phyloP scores from a whole-genome alignment of 225 moss, liverwort and hornwort species.

The Antitrichia curtipendula region DNA sequence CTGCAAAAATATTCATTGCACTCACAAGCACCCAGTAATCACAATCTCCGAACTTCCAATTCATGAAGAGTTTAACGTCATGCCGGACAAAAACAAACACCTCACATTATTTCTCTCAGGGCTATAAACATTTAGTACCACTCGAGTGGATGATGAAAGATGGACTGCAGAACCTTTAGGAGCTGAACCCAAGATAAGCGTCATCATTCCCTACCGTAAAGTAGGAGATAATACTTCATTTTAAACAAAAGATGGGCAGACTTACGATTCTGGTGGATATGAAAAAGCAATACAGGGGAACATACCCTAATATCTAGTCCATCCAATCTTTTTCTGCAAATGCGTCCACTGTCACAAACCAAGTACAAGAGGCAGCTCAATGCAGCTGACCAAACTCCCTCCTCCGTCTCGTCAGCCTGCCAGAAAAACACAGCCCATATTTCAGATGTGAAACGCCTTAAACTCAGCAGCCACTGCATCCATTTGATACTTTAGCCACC shows the following conservation, averaged over 20 bases:
- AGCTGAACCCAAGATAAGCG: neutral
- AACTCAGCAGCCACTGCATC: neutral
- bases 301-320: conserved; percentile 89
- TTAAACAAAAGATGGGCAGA: neutral
- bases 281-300: neutral
- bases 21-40: neutral
- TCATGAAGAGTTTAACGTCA: neutral
- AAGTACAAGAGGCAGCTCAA: conserved; percentile 93
- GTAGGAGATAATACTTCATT: neutral
- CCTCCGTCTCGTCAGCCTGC: conserved; percentile 85
- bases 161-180: neutral
- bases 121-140: neutral
- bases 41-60: neutral
- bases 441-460: neutral
- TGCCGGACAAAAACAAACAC: neutral
- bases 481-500: neutral
- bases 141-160: neutral
- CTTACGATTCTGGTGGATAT: neutral
- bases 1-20: neutral
- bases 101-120: neutral
- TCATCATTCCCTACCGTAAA: neutral
- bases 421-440: conserved; percentile 12
- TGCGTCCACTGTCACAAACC: conserved; percentile 88
- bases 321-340: conserved; percentile 61
- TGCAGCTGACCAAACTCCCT: conserved; percentile 95